Evolutionary conservation across 2,329 filamentous ascomycete genomes (phyloP).

Genomic region (Ophiostoma quercus): DNA sequence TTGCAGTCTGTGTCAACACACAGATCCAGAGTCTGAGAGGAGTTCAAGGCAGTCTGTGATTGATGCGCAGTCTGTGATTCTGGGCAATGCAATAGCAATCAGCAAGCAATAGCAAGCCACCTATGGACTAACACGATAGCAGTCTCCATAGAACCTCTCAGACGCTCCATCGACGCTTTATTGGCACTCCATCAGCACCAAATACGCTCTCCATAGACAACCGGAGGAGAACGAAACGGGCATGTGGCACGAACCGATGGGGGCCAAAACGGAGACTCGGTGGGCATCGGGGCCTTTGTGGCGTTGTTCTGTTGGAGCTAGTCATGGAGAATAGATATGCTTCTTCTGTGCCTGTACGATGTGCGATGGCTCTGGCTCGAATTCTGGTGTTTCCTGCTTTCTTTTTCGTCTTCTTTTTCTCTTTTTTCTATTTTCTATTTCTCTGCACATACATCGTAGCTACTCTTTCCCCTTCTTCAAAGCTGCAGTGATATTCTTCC

Average conservation of each 20-base stretch:
- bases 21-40: neutral
- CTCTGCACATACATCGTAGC: neutral
- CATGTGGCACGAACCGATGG: conserved; percentile 7
- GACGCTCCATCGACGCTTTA: no score
- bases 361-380: neutral
- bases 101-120: neutral
- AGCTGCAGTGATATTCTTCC: conserved; percentile 1
- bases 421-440: neutral
- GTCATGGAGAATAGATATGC: neutral
- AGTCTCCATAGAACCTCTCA: neutral
- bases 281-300: neutral
- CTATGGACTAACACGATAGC: neutral
- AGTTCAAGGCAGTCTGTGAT: neutral
- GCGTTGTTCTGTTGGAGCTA: neutral
- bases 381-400: neutral
- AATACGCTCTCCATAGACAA: neutral
- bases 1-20: neutral
- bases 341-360: no score
- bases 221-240: neutral
- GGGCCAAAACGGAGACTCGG: neutral
- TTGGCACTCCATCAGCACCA: no score
- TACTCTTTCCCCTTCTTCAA: neutral
- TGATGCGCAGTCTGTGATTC: neutral
- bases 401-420: neutral
- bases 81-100: neutral